These are phyloP conservation scores for Lyophyllum semitale DNA, from an alignment of 768 basidiomycete species.

Conservation along the genomic window DNA sequence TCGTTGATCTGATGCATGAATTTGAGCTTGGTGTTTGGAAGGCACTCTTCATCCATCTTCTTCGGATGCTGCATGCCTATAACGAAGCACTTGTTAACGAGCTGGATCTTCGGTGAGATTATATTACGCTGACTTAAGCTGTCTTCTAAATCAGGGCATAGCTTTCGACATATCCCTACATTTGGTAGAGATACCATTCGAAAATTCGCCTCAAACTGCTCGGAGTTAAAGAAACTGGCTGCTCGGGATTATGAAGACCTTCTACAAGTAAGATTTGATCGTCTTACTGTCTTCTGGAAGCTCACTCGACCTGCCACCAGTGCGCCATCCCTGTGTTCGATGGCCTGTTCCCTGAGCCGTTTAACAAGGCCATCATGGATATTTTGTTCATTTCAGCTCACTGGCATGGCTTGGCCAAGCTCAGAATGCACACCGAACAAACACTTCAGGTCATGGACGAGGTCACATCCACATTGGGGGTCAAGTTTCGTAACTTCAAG, in stretches of 20 bases:
- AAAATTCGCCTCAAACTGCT: slow-evolving; percentile 20
- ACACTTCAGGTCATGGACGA: slow-evolving; percentile 6
- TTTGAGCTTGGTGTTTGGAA: too few relatives aligned
- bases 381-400: slow-evolving; percentile 6
- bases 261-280: slow-evolving; percentile 21
- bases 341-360: slow-evolving; percentile 4
- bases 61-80: too few relatives aligned
- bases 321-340: slow-evolving; percentile 9
- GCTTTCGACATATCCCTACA: slow-evolving; percentile 29
- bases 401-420: slow-evolving; percentile 14
- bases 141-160: slow-evolving; percentile 7
- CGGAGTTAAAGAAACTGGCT: slow-evolving; percentile 20
- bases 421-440: slow-evolving; percentile 7
- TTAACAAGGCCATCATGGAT: slow-evolving; percentile 1
- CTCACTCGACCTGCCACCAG: background rate
- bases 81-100: slow-evolving; percentile 12
- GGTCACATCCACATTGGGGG: background rate
- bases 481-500: background rate
- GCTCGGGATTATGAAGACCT: slow-evolving; percentile 30
- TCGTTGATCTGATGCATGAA: too few relatives aligned
- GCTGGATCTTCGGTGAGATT: slow-evolving; percentile 24
- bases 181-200: slow-evolving; percentile 31
- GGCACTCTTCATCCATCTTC: too few relatives aligned
- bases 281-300: background rate
- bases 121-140: background rate